phyloP scores from a whole-genome alignment of 163 green algal species.

The Coccomyxa subellipsoidea region DNA sequence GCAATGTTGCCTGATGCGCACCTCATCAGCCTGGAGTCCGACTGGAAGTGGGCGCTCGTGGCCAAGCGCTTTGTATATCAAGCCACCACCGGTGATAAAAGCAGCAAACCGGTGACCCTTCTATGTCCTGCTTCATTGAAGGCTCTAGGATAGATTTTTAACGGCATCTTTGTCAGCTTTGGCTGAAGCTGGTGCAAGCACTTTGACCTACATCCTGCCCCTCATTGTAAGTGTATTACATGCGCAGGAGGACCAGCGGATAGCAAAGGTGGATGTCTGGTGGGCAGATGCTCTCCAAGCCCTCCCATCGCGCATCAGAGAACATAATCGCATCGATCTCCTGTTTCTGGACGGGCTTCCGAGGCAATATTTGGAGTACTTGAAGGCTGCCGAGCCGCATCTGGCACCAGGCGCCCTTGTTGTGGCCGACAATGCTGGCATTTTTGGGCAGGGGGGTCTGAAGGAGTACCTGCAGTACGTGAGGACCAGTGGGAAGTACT shows the following conservation, averaged over 20 bases:
- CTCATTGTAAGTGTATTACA: background rate
- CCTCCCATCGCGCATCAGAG: constrained; percentile 28
- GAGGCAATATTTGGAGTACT: constrained; percentile 48
- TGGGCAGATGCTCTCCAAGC: constrained; percentile 45
- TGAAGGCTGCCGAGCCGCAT: constrained; percentile 49
- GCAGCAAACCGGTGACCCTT: background rate
- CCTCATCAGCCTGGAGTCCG: constrained; percentile 62
- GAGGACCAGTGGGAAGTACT: constrained; percentile 39
- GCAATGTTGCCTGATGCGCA: constrained; percentile 24
- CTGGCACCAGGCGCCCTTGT: constrained; percentile 43
- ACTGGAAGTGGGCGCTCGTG: constrained; percentile 56
- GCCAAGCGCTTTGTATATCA: constrained; percentile 71
- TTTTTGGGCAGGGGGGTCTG: constrained; percentile 50
- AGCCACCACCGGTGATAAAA: constrained; percentile 45
- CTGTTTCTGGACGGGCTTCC: constrained; percentile 66
- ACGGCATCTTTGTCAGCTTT: background rate
- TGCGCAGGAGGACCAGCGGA: background rate
- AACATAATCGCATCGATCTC: constrained; percentile 46
- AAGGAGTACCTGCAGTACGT: constrained; percentile 65
- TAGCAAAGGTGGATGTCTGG: constrained; percentile 43
- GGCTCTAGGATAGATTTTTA: background rate
- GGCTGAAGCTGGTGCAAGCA: background rate
- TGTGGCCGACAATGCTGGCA: constrained; percentile 56
- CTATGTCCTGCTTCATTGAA: background rate
- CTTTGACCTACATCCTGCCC: background rate